phyloP scores from a whole-genome alignment of 164 flowering plant species.

The Paratinospora sagittata region DNA sequence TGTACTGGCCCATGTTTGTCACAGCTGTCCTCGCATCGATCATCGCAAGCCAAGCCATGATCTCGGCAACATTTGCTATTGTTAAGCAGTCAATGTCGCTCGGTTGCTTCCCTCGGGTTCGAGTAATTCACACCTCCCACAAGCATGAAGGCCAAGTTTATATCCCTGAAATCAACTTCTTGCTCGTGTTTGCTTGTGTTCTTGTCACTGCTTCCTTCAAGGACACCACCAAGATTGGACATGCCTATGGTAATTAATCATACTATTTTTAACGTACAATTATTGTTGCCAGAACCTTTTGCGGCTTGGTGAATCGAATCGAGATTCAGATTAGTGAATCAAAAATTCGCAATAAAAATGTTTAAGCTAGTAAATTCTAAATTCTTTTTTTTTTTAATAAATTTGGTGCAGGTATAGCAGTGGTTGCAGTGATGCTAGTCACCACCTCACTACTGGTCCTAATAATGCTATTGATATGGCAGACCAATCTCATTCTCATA shows the following conservation, averaged over 20 bases:
- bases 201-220: slow-evolving; percentile 19
- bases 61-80: slow-evolving; percentile 22
- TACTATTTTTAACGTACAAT: too few relatives aligned
- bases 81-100: slow-evolving; percentile 19
- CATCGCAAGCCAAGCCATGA: slow-evolving; percentile 26
- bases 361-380: too few relatives aligned
- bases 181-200: slow-evolving; percentile 24
- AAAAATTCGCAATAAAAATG: neutral
- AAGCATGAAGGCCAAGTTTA: slow-evolving; percentile 27
- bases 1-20: slow-evolving; percentile 24
- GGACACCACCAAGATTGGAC: slow-evolving; percentile 20
- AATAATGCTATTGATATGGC: slow-evolving; percentile 25
- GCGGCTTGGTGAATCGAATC: too few relatives aligned
- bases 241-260: slow-evolving; percentile 23
- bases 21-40: slow-evolving; percentile 18
- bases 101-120: slow-evolving; percentile 26
- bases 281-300: too few relatives aligned
- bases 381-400: neutral
- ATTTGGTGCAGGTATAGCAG: slow-evolving; percentile 24
- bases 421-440: slow-evolving; percentile 22
- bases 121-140: slow-evolving; percentile 22
- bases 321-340: too few relatives aligned
- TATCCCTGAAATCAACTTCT: slow-evolving; percentile 25
- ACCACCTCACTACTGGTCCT: slow-evolving; percentile 18
- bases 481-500: slow-evolving; percentile 14